Conservation (phyloP, 176 grass and related monocot genomes). For the Carex pumila region DNA sequence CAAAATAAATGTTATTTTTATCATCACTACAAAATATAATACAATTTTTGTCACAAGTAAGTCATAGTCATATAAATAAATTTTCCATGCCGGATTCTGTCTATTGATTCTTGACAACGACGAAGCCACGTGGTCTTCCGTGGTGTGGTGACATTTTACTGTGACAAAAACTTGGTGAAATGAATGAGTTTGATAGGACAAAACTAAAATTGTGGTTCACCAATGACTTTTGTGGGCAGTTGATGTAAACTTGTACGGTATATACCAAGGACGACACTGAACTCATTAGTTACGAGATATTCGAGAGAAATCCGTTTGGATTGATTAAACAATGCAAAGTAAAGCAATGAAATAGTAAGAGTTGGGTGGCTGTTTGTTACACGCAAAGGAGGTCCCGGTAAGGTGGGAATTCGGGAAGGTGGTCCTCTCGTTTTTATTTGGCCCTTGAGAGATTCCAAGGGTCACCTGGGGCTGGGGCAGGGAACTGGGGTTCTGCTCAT, state of each 20-base stretch:
- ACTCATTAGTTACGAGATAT: not conserved
- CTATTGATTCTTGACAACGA: too few species aligned
- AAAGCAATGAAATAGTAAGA: not conserved
- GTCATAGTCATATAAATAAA: too few species aligned
- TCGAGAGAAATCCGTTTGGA: slow-evolving; percentile 14
- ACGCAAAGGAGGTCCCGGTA: slow-evolving; percentile 2
- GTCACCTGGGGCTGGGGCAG: not conserved
- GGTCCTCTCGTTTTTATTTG: not conserved
- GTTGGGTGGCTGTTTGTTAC: not conserved
- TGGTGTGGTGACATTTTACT: too few species aligned
- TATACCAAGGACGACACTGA: not conserved
- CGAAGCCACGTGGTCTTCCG: too few species aligned
- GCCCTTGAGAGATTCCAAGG: slow-evolving; percentile 12
- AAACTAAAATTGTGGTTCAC: too few species aligned
- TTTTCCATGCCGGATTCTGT: too few species aligned
- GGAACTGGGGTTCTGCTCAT: too few species aligned
- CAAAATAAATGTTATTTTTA: too few species aligned
- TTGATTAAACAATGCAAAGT: not conserved
- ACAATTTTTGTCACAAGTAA: too few species aligned
- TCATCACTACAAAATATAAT: too few species aligned
- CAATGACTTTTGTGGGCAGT: not conserved
- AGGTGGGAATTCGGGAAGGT: not conserved
- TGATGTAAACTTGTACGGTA: not conserved
- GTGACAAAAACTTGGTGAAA: too few species aligned
- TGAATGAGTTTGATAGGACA: too few species aligned